Base-by-base conservation (phyloP, 768 basidiomycete species). In the Lyophyllum decastes region DNA sequence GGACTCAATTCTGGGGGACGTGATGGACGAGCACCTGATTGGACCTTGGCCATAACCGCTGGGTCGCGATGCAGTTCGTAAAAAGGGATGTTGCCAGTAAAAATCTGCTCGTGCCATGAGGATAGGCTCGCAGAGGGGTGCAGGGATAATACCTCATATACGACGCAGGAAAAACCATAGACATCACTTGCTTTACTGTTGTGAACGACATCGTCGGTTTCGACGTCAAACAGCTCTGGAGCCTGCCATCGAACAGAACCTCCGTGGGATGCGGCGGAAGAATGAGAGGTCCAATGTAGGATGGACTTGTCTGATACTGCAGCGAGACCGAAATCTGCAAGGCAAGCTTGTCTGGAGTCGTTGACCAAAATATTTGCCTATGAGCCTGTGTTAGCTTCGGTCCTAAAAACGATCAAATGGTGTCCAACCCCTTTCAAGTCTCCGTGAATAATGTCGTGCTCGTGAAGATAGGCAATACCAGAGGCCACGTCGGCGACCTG, bases 361-460 rank as follows among this genome's bases (percentile, higher is more conserved):
- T 61, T 52, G 24, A 70, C 57, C 2, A 72, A 59, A 22, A 72
- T 63, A 43, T 70, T 72, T 9, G 61, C 60, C 68, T 72, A n/a
- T n/a, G 26, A 16, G 10, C 8, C 2, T 5, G n/a, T n/a, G n/a
- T n/a, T n/a, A n/a, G n/a, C n/a, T n/a, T n/a, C n/a, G n/a, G n/a
- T n/a, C n/a, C n/a, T n/a, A n/a, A n/a, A n/a, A n/a, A n/a, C n/a
- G n/a, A n/a, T n/a, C n/a, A n/a, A n/a, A n/a, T n/a, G n/a, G n/a
- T n/a, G n/a, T n/a, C 30, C 5, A 4, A 30, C 30, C 30, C 30
- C 30, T 30, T 30, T 30, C 30, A 30, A 67, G 49, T 82, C 79
- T 0, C 79, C 79, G 49, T 79, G 81, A 14, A 80, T 67, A 25
- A 81, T 70, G 8, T 68, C 62, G 40, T 66, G 59, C 14, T 61